Percentiles rank a stretch among this genome's conserved stretches.
These are phyloP conservation scores for Arachis monticola DNA, from an alignment of 331 rosid species.

Conservation along the genomic window DNA sequence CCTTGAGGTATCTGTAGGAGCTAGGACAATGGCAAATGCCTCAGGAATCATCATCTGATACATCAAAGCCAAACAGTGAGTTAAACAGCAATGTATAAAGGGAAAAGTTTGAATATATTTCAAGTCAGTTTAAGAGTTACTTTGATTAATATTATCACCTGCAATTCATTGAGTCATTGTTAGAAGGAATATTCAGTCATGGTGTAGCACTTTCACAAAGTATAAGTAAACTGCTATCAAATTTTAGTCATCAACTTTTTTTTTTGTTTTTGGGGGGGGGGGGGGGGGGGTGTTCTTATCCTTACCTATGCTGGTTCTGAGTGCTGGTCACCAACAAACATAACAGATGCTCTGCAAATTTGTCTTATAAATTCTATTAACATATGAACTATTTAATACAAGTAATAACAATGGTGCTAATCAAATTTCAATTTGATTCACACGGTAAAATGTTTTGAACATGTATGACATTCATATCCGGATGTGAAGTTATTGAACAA, in stretches of 20 bases:
- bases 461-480: slow-evolving; percentile 25
- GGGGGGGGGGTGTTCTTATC: background rate
- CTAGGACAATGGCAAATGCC: slow-evolving; percentile 85
- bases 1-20: slow-evolving; percentile 79
- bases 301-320: slow-evolving; percentile 14
- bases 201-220: background rate
- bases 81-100: background rate
- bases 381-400: slow-evolving; percentile 21
- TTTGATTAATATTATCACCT: no score
- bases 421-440: slow-evolving; percentile 15
- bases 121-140: slow-evolving; percentile 7
- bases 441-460: background rate
- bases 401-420: slow-evolving; percentile 1
- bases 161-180: slow-evolving; percentile 4
- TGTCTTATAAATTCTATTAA: slow-evolving; percentile 8
- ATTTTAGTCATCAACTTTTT: background rate
- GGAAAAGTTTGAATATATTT: slow-evolving; percentile 22
- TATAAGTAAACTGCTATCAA: slow-evolving; percentile 4
- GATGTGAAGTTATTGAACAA: slow-evolving; percentile 22
- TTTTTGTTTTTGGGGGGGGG: no score
- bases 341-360: background rate
- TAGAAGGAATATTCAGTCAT: background rate
- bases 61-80: slow-evolving; percentile 28
- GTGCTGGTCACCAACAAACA: background rate
- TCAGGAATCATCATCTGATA: slow-evolving; percentile 79